phyloP scores from a whole-genome alignment of 257 asterid genomes.

The Rehmannia glutinosa region DNA sequence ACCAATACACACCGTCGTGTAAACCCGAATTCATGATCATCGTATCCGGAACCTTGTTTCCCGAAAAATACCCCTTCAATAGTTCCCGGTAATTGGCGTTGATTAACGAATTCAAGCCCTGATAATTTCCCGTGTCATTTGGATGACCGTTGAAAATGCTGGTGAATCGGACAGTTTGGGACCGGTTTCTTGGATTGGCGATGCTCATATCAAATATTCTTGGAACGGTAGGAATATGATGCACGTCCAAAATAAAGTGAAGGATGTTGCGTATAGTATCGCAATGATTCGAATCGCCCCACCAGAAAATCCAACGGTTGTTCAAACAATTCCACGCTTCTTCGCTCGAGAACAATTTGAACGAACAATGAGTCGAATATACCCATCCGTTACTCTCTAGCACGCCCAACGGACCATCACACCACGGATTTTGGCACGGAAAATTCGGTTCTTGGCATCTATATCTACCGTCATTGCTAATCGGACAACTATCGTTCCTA shows the following conservation, averaged over 20 bases:
- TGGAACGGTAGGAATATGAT: slow-evolving; percentile 33
- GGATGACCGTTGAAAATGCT: slow-evolving; percentile 82
- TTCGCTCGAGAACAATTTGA: slow-evolving; percentile 42
- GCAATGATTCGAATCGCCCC: slow-evolving; percentile 94
- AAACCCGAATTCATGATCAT: slow-evolving; percentile 86
- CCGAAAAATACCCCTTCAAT: slow-evolving; percentile 46
- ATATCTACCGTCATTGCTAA: slow-evolving; percentile 62
- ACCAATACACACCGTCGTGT: slow-evolving; percentile 80
- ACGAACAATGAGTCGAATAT: slow-evolving; percentile 80
- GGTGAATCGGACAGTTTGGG: slow-evolving; percentile 59
- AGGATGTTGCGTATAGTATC: slow-evolving; percentile 75
- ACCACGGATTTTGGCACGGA: slow-evolving; percentile 73
- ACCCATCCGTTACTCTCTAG: slow-evolving; percentile 91
- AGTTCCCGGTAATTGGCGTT: slow-evolving; percentile 41
- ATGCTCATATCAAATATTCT: slow-evolving; percentile 66
- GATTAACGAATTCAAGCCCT: slow-evolving; percentile 55
- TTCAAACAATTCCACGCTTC: slow-evolving; percentile 66
- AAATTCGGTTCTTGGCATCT: slow-evolving; percentile 52
- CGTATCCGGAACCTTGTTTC: slow-evolving; percentile 51
- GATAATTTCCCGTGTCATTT: slow-evolving; percentile 52
- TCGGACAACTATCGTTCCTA: slow-evolving; percentile 50
- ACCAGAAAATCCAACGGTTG: slow-evolving; percentile 85
- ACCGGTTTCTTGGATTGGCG: slow-evolving; percentile 58
- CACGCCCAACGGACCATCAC: slow-evolving; percentile 56
- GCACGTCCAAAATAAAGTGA: slow-evolving; percentile 49